Evolutionary conservation across 192 early-diverging fungal species (phyloP).

Genomic region (Entrophospora sp.): DNA sequence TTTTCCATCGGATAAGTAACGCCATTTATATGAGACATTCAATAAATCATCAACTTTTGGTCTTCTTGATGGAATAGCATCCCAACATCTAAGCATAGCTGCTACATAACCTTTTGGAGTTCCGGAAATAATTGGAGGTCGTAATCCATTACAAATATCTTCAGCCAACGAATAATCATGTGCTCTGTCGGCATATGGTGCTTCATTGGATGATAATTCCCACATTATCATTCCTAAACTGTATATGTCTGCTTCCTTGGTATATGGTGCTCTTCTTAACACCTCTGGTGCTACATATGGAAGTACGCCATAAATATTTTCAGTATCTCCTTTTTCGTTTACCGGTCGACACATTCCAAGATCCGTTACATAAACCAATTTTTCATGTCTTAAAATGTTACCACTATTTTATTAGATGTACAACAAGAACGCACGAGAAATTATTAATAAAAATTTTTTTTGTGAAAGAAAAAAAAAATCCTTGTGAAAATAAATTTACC

Average conservation of each 20-base stretch:
- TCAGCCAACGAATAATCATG: constrained; percentile 19
- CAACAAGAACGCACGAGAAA: no score
- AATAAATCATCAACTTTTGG: constrained; percentile 26
- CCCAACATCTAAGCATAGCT: constrained; percentile 30
- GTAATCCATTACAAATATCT: constrained; percentile 23
- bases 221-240: constrained; percentile 36
- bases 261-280: not conserved
- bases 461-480: no score
- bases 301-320: not conserved
- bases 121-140: constrained; percentile 27
- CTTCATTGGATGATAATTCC: constrained; percentile 30
- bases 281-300: not conserved
- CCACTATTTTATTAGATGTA: no score
- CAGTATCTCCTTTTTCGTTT: not conserved
- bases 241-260: no score
- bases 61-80: constrained; percentile 21
- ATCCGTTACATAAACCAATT: constrained; percentile 1
- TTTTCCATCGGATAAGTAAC: constrained; percentile 9
- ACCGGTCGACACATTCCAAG: constrained; percentile 6
- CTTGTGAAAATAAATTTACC: no score
- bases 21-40: constrained; percentile 9
- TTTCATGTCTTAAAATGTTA: not conserved
- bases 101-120: constrained; percentile 27
- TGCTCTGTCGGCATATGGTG: constrained; percentile 26
- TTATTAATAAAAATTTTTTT: no score